Evolutionary conservation across 2,329 filamentous ascomycete species (phyloP).

Genomic region (Epicoccum sorghinum): DNA sequence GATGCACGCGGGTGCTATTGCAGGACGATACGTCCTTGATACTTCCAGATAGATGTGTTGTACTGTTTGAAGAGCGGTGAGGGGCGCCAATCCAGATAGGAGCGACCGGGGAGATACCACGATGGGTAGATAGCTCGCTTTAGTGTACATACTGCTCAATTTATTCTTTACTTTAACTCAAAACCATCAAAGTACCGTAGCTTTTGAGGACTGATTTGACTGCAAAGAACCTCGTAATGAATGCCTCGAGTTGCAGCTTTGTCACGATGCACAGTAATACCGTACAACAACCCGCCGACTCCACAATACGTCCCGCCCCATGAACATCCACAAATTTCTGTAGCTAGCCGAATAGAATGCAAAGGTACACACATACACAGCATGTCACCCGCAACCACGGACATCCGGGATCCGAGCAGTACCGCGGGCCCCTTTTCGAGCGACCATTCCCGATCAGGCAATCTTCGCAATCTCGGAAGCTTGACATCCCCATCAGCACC

Average conservation of each 20-base stretch:
- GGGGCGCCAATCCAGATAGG: conserved; percentile 7
- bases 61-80: not conserved
- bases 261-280: no score
- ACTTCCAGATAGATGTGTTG: conserved; percentile 51
- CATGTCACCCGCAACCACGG: not conserved
- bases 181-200: no score
- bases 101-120: conserved; percentile 7
- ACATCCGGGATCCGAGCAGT: not conserved
- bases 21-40: conserved; percentile 81
- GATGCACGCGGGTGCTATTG: conserved; percentile 70
- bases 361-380: no score
- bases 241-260: no score
- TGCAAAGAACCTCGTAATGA: no score
- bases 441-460: not conserved
- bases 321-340: no score
- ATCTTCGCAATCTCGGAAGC: conserved; percentile 1
- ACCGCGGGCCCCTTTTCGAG: not conserved
- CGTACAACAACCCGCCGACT: no score
- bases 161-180: not conserved
- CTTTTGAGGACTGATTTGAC: no score
- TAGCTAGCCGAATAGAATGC: no score
- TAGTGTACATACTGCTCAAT: conserved; percentile 11
- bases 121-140: conserved; percentile 7
- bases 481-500: not conserved
- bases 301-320: no score